Evolutionary conservation across 805 yeast genomes (phyloP).

Genomic region (Hemisphaericaspora nanyangensis): DNA sequence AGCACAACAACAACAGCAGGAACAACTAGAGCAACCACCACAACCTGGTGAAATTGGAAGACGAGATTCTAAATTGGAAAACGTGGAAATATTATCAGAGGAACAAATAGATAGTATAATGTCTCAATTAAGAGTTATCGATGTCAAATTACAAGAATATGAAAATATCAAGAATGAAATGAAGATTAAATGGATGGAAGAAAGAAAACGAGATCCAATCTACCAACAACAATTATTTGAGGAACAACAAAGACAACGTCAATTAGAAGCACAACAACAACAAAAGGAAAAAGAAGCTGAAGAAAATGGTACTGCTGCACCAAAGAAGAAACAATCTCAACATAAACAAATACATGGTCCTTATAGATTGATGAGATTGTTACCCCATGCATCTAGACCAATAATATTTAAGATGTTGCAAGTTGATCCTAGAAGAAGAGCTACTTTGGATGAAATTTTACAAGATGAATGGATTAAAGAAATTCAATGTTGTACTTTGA

Average conservation of each 20-base stretch:
- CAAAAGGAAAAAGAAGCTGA: slow-evolving; percentile 11
- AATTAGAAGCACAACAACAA: slow-evolving; percentile 10
- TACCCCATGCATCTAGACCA: slow-evolving; percentile 84
- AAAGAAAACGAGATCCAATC: slow-evolving; percentile 9
- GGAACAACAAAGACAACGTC: slow-evolving; percentile 7
- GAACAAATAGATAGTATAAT: slow-evolving; percentile 29
- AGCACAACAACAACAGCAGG: background rate
- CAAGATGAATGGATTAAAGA: slow-evolving; percentile 68
- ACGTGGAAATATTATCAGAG: slow-evolving; percentile 26
- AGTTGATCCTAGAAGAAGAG: slow-evolving; percentile 58
- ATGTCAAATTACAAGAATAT: slow-evolving; percentile 31
- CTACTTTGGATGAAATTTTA: slow-evolving; percentile 62
- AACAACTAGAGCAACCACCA: background rate
- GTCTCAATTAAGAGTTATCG: slow-evolving; percentile 35
- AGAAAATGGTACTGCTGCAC: slow-evolving; percentile 1
- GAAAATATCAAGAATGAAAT: slow-evolving; percentile 31
- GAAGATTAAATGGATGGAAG: slow-evolving; percentile 28
- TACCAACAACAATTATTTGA: slow-evolving; percentile 8
- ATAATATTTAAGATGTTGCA: slow-evolving; percentile 62
- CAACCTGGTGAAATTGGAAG: background rate
- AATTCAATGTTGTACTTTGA: slow-evolving; percentile 58
- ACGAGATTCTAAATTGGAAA: background rate
- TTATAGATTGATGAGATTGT: slow-evolving; percentile 70
- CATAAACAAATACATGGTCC: slow-evolving; percentile 75
- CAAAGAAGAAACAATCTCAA: slow-evolving; percentile 29